Evolutionary conservation across 345 rosid species (phyloP).

Genomic region (Lenwebbia sp.): DNA sequence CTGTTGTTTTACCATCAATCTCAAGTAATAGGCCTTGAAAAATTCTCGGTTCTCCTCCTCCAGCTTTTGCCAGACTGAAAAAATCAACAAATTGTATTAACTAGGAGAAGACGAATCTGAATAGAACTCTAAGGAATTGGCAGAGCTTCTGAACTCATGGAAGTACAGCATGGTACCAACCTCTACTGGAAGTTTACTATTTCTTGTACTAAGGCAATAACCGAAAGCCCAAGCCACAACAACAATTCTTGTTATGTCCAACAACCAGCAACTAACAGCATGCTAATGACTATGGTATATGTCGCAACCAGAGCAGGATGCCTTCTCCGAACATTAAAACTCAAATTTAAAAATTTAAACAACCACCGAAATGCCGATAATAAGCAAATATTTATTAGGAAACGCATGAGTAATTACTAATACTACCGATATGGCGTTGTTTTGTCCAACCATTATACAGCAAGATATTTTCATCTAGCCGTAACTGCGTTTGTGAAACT

Average conservation of each 20-base stretch:
- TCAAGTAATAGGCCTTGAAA: conserved; percentile 85
- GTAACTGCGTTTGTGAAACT: neutral
- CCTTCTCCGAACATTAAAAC: neutral
- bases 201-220: neutral
- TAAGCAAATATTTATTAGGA: neutral
- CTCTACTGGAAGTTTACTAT: neutral
- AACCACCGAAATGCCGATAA: neutral
- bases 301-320: neutral
- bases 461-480: neutral
- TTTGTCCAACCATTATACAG: neutral
- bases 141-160: neutral
- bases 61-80: conserved; percentile 98
- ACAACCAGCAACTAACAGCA: neutral
- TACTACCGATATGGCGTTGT: neutral
- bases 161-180: neutral
- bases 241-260: neutral
- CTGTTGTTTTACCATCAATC: conserved; percentile 86
- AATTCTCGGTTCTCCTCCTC: conserved; percentile 94
- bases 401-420: neutral
- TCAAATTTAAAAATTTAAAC: neutral
- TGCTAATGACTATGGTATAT: neutral
- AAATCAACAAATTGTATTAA: neutral
- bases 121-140: neutral
- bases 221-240: neutral
- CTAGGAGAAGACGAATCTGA: neutral